Percentiles rank a stretch among this genome's conserved stretches.
phyloP scores from a whole-genome alignment of 257 asterid species.

The Nicotiana undulata region DNA sequence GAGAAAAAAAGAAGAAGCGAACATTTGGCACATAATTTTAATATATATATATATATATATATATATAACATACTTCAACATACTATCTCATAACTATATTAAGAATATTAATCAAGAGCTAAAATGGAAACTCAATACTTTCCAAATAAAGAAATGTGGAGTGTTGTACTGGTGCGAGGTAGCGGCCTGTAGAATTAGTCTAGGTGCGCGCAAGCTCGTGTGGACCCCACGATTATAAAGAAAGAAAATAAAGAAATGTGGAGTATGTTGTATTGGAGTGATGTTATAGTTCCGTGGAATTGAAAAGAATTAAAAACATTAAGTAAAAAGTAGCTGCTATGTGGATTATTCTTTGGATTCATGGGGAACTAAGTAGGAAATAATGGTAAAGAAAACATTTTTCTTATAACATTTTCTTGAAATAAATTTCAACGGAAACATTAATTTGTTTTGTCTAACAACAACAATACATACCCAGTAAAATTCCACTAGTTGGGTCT shows the following conservation, averaged over 20 bases:
- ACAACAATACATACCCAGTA: no score
- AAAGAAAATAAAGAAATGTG: background rate
- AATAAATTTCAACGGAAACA: background rate
- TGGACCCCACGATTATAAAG: no score
- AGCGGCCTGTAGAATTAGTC: no score
- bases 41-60: no score
- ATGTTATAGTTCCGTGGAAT: background rate
- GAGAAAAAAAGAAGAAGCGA: background rate
- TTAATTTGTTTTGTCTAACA: background rate
- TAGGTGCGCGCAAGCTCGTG: no score
- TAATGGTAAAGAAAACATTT: background rate
- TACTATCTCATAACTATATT: no score
- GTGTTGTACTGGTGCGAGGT: no score
- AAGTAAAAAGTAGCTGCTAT: background rate
- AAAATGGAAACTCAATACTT: background rate
- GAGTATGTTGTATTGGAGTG: background rate
- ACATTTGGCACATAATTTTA: no score
- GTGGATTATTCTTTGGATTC: background rate
- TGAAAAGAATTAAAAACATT: background rate
- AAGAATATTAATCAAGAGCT: no score
- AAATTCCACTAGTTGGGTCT: no score
- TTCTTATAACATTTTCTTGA: background rate
- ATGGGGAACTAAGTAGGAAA: background rate
- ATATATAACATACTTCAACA: no score
- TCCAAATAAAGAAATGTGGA: background rate